Percentiles rank a stretch among this genome's conserved stretches.
Evolutionary conservation across 2,329 filamentous ascomycete species (phyloP).

Genomic region (Aspergillus pseudoglaucus): DNA sequence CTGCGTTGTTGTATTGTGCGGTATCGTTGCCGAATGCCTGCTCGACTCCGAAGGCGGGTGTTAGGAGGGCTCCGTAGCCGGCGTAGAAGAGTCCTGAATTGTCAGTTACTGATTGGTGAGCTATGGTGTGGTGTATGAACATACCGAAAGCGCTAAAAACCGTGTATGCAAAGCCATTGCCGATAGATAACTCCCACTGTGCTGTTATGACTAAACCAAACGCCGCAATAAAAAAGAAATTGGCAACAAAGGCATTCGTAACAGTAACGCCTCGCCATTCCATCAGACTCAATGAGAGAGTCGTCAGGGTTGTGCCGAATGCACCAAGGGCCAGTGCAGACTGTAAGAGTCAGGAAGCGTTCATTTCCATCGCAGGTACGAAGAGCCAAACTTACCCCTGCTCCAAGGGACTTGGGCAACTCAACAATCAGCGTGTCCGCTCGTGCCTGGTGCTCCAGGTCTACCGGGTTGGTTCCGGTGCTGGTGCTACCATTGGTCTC

Average conservation of each 20-base stretch:
- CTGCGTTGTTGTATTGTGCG: conserved; percentile 42
- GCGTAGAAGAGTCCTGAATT: conserved; percentile 45
- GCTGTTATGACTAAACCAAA: conserved; percentile 50
- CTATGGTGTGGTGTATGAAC: conserved; percentile 1
- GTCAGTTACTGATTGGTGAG: neutral
- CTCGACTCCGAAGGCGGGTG: conserved; percentile 41
- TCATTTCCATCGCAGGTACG: neutral
- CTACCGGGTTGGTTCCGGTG: no score
- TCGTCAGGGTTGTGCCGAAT: conserved; percentile 51
- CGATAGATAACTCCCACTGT: conserved; percentile 50
- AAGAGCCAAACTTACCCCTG: conserved; percentile 12
- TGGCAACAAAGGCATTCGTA: conserved; percentile 48
- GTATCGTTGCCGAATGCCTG: conserved; percentile 40
- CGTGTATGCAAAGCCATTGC: conserved; percentile 50
- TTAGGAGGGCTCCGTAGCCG: conserved; percentile 45
- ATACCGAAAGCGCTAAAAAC: conserved; percentile 50
- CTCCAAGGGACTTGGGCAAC: conserved; percentile 13
- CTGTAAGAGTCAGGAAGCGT: conserved; percentile 13
- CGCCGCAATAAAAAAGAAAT: conserved; percentile 49
- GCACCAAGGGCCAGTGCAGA: conserved; percentile 47
- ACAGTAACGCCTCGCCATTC: conserved; percentile 48
- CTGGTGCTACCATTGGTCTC: no score
- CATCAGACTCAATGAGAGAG: conserved; percentile 50
- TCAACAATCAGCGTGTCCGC: neutral
- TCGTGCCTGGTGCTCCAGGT: neutral